A percentile compares a stretch with the other conserved stretches of the same genome.
Conservation (phyloP, 306 rosid genomes). For the Cicer arietinum region DNA sequence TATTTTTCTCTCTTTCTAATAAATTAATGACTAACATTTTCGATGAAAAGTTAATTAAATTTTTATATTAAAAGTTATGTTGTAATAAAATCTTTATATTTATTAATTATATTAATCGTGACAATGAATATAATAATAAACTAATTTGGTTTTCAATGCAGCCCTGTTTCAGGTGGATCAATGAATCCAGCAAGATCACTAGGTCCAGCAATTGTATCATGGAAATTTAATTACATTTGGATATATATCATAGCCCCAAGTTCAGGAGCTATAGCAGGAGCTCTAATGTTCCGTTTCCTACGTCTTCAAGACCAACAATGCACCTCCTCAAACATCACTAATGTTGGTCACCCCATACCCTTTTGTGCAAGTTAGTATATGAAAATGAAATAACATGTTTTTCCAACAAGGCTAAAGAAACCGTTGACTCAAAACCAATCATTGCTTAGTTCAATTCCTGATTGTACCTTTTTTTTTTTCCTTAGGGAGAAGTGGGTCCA, state of each 20-base stretch:
- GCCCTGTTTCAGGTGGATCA: conserved; percentile 89
- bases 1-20: no score
- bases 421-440: conserved; percentile 32
- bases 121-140: not conserved
- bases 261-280: conserved; percentile 67
- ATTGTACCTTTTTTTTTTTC: conserved; percentile 20
- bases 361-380: conserved; percentile 47
- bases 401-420: conserved; percentile 27
- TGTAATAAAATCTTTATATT: not conserved
- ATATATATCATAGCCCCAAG: conserved; percentile 73
- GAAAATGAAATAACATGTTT: conserved; percentile 27
- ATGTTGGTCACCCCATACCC: conserved; percentile 40
- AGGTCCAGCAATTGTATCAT: conserved; percentile 80
- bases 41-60: no score
- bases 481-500: conserved; percentile 42
- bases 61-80: no score
- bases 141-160: conserved; percentile 40
- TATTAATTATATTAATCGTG: not conserved
- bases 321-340: conserved; percentile 37
- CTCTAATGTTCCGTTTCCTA: conserved; percentile 51
- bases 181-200: conserved; percentile 93
- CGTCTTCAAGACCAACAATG: conserved; percentile 45
- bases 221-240: conserved; percentile 75
- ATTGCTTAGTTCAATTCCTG: conserved; percentile 32
- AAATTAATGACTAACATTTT: no score